A percentile compares a stretch with the other conserved stretches of the same genome.
Evolutionary conservation across 257 asterid species (phyloP).

Genomic region (Nicotiana undulata): DNA sequence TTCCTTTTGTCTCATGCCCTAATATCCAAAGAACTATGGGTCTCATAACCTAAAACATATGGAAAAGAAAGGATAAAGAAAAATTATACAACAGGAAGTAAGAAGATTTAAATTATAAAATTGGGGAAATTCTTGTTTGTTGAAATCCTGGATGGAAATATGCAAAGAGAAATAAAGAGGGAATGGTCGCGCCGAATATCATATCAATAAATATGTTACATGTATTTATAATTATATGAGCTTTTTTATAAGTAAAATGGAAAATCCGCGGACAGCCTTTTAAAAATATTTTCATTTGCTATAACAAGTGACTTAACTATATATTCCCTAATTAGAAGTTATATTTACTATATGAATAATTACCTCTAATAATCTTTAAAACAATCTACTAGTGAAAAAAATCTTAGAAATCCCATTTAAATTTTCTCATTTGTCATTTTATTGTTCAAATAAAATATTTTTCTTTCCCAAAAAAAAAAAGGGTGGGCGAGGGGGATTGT

Average conservation of each 20-base stretch:
- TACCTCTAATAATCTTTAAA: no score
- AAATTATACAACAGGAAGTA: neutral
- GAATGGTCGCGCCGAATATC: neutral
- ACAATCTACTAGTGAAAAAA: no score
- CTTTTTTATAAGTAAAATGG: neutral
- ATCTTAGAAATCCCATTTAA: no score
- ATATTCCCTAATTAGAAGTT: no score
- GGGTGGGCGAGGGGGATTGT: neutral
- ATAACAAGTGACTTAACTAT: no score
- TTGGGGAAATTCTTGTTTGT: neutral
- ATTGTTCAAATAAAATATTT: neutral
- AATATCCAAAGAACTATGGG: neutral
- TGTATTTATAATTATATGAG: neutral
- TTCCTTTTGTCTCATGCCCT: conserved; percentile 1
- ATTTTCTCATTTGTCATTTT: neutral
- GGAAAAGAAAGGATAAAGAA: neutral
- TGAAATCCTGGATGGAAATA: neutral
- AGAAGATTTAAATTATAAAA: neutral
- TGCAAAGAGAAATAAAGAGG: neutral
- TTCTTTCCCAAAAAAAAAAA: neutral
- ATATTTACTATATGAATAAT: no score
- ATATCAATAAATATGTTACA: no score
- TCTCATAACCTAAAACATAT: neutral
- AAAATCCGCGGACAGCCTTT: neutral
- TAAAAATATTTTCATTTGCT: no score